Evolutionary conservation across 805 yeast genomes (phyloP).

Genomic region (Tetrapisispora phaffii): DNA sequence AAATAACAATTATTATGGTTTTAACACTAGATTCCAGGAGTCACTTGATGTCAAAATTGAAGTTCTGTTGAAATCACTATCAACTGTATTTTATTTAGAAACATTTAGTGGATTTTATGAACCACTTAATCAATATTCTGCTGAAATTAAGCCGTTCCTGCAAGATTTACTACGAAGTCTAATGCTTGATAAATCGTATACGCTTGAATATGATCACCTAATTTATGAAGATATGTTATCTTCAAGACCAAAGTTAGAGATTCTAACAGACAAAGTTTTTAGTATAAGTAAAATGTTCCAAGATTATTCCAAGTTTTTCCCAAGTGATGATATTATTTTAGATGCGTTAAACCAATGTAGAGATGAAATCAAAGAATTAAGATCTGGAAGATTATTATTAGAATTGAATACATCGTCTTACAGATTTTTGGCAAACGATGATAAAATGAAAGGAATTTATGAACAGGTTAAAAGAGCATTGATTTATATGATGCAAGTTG

Average conservation of each 20-base stretch:
- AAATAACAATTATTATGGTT: slow-evolving; percentile 20
- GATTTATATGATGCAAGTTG: slow-evolving; percentile 75
- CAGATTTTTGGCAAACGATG: slow-evolving; percentile 38
- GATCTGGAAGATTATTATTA: slow-evolving; percentile 31
- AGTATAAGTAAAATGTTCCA: slow-evolving; percentile 37
- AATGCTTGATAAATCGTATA: slow-evolving; percentile 24
- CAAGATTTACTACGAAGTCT: slow-evolving; percentile 18
- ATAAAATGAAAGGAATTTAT: slow-evolving; percentile 48
- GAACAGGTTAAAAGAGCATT: slow-evolving; percentile 76
- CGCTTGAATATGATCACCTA: slow-evolving; percentile 20
- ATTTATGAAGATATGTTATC: slow-evolving; percentile 27
- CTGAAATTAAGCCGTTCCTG: slow-evolving; percentile 23
- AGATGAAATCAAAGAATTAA: slow-evolving; percentile 34
- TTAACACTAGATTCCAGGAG: neutral
- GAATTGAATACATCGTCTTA: slow-evolving; percentile 49
- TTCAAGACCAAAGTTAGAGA: slow-evolving; percentile 14
- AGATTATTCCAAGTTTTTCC: slow-evolving; percentile 34
- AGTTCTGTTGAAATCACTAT: slow-evolving; percentile 13
- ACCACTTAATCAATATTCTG: slow-evolving; percentile 28
- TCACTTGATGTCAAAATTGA: slow-evolving; percentile 12
- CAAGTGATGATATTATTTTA: slow-evolving; percentile 47
- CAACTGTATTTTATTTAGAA: slow-evolving; percentile 21
- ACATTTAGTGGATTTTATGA: slow-evolving; percentile 24
- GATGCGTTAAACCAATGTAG: slow-evolving; percentile 32
- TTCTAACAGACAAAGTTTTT: slow-evolving; percentile 26